Conservation (phyloP, 306 rosid genomes). For the Vigna nakashimae region DNA sequence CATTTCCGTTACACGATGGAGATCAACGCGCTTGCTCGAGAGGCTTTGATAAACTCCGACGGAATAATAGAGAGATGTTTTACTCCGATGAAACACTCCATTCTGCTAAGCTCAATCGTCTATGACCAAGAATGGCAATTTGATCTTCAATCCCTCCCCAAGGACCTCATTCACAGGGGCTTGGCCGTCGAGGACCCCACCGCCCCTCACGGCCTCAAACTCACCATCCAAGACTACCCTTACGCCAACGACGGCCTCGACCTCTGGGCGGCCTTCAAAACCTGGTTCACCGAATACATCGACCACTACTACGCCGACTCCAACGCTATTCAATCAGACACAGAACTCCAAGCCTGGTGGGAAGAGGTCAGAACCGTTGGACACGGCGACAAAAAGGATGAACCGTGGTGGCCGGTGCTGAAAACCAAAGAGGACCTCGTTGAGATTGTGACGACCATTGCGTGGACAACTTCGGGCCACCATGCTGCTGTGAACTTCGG, state of each 20-base stretch:
- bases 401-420: constrained; percentile 66
- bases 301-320: constrained; percentile 37
- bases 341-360: constrained; percentile 90
- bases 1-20: constrained; percentile 95
- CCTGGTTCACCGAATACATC: constrained; percentile 57
- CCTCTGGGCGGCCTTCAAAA: constrained; percentile 53
- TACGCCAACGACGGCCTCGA: constrained; percentile 62
- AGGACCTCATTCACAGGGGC: constrained; percentile 78
- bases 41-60: constrained; percentile 60
- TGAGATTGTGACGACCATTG: constrained; percentile 47
- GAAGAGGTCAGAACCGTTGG: constrained; percentile 53
- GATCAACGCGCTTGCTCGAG: constrained; percentile 85
- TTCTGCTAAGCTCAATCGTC: constrained; percentile 62
- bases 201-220: constrained; percentile 59
- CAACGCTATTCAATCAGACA: constrained; percentile 26
- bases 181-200: constrained; percentile 52
- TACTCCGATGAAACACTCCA: constrained; percentile 59
- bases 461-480: constrained; percentile 61
- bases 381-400: constrained; percentile 57
- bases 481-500: constrained; percentile 78
- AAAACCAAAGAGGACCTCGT: constrained; percentile 47
- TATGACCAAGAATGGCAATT: constrained; percentile 78
- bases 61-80: constrained; percentile 70
- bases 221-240: constrained; percentile 58
- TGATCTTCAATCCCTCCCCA: constrained; percentile 69